These are phyloP conservation scores for Calonectria hawksworthii DNA, from an alignment of 2,329 filamentous ascomycete genomes.

Conservation along the genomic window DNA sequence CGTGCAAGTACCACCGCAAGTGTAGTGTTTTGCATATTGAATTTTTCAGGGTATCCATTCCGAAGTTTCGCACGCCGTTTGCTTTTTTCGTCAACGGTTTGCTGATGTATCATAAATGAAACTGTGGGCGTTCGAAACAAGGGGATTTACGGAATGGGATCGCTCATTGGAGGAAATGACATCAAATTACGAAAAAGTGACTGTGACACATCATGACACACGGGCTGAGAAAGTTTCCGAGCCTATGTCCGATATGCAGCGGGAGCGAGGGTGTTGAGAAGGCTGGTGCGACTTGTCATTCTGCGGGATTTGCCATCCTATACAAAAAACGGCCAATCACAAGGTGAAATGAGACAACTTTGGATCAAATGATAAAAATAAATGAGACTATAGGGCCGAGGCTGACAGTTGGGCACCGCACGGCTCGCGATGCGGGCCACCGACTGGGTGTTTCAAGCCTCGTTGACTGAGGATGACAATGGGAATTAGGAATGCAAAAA, in stretches of 20 bases:
- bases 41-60: background rate
- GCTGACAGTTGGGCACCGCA: background rate
- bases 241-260: background rate
- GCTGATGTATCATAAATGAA: background rate
- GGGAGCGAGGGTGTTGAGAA: background rate
- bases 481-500: background rate
- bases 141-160: background rate
- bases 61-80: background rate
- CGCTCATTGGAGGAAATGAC: background rate
- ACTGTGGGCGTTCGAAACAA: background rate
- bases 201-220: background rate
- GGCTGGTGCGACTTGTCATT: background rate
- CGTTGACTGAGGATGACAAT: background rate
- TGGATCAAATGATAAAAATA: constrained; percentile 3
- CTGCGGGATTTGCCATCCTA: background rate
- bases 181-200: background rate
- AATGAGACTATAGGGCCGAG: background rate
- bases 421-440: background rate
- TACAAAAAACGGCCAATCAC: background rate
- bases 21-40: background rate
- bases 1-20: background rate
- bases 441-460: background rate
- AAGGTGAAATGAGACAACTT: background rate
- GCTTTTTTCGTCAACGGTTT: background rate
- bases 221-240: background rate